A percentile compares a stretch with the other conserved stretches of the same genome.
phyloP scores from a whole-genome alignment of 345 rosid species.

The Leavenworthia alabamica region DNA sequence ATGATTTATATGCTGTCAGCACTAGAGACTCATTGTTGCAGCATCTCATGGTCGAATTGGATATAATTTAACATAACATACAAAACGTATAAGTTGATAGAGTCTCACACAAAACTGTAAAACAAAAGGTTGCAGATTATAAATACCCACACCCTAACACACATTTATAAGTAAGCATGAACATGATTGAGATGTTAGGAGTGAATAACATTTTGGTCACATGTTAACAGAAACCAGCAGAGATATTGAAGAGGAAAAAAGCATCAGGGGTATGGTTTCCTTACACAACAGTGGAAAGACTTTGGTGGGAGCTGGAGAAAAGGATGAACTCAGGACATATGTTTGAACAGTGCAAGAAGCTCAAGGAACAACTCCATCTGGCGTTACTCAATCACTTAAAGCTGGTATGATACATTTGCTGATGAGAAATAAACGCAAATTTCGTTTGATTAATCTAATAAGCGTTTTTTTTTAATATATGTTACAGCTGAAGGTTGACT shows the following conservation, averaged over 20 bases:
- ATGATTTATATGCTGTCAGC: conserved; percentile 3
- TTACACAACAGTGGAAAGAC: conserved; percentile 56
- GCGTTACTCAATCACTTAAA: conserved; percentile 69
- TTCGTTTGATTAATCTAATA: neutral
- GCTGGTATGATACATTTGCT: conserved; percentile 58
- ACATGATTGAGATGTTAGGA: neutral
- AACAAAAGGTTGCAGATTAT: neutral
- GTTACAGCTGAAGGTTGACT: conserved; percentile 74
- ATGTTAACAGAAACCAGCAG: conserved; percentile 60
- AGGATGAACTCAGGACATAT: conserved; percentile 47
- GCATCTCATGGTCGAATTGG: neutral
- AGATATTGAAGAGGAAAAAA: conserved; percentile 60
- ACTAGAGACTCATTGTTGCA: neutral
- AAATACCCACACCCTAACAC: neutral
- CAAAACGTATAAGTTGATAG: neutral
- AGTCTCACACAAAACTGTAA: conserved; percentile 1
- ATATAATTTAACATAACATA: neutral
- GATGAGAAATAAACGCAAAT: neutral
- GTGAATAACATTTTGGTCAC: neutral
- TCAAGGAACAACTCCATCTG: conserved; percentile 51
- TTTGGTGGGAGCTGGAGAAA: conserved; percentile 78
- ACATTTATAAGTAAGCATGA: neutral
- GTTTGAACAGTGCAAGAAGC: conserved; percentile 73
- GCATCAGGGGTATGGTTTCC: conserved; percentile 81
- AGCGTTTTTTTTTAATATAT: conserved; percentile 1